Evolutionary conservation across 331 rosid genomes (phyloP).

Genomic region (Pyrus hybrid): DNA sequence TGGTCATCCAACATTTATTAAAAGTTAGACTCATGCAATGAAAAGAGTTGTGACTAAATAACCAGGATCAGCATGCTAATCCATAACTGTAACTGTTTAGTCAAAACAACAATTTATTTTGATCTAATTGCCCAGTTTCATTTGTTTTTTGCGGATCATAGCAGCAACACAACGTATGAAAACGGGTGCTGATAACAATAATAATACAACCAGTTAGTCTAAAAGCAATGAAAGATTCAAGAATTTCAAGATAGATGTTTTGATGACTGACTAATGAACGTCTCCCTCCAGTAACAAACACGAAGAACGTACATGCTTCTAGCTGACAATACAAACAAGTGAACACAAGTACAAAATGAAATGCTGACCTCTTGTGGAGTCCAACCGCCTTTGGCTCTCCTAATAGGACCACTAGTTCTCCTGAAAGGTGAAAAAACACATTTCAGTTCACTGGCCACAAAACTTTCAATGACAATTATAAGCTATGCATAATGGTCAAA

Average conservation of each 20-base stretch:
- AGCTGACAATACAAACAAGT: conserved; percentile 3
- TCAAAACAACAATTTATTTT: no score
- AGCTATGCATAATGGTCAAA: conserved; percentile 3
- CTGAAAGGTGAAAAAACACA: conserved; percentile 34
- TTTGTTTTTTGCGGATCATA: background rate
- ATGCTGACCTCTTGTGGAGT: conserved; percentile 83
- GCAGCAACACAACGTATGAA: background rate
- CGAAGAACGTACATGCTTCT: background rate
- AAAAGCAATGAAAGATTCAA: background rate
- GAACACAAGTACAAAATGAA: background rate
- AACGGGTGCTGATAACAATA: background rate
- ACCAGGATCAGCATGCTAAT: no score
- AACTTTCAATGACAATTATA: background rate
- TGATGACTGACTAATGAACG: background rate
- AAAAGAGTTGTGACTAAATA: background rate
- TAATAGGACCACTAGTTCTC: conserved; percentile 92
- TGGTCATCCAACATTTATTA: conserved; percentile 6
- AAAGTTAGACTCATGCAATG: background rate
- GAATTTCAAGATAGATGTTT: background rate
- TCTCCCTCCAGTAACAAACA: conserved; percentile 16
- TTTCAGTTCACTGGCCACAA: conserved; percentile 3
- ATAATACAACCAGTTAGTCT: background rate
- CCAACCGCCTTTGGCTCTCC: conserved; percentile 99
- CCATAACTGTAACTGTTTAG: no score
- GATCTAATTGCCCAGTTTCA: no score